These are phyloP conservation scores for Mycena haematopus DNA, from an alignment of 768 basidiomycete species.

Conservation along the genomic window DNA sequence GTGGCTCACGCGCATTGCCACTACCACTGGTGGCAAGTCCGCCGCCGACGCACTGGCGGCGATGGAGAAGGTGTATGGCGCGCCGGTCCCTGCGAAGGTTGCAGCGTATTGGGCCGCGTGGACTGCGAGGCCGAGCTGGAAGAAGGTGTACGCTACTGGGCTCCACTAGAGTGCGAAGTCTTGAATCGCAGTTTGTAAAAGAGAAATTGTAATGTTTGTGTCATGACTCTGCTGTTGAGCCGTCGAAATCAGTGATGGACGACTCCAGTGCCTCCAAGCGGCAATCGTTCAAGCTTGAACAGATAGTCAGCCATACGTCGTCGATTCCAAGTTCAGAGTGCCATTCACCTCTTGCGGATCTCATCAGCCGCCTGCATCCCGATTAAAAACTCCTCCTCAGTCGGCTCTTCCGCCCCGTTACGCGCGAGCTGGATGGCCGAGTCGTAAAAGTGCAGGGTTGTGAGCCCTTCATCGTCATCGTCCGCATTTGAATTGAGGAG, in stretches of 20 bases:
- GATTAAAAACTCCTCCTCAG: conserved; percentile 68
- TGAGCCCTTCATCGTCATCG: conserved; percentile 65
- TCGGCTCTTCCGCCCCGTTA: conserved; percentile 62
- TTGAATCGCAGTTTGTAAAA: not conserved
- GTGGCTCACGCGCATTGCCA: conserved; percentile 57
- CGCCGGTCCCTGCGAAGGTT: conserved; percentile 7
- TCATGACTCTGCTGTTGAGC: conserved; percentile 32
- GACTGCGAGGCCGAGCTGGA: conserved; percentile 52
- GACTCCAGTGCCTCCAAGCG: conserved; percentile 68
- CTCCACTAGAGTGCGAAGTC: conserved; percentile 47
- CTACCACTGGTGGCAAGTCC: conserved; percentile 43
- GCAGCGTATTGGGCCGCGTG: conserved; percentile 51
- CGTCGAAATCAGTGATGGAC: conserved; percentile 52
- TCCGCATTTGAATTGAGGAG: conserved; percentile 47
- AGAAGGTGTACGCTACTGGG: conserved; percentile 49
- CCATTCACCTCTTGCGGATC: conserved; percentile 63
- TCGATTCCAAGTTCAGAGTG: not conserved
- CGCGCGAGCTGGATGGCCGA: conserved; percentile 77
- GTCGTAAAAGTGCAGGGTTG: conserved; percentile 78
- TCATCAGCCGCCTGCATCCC: conserved; percentile 68
- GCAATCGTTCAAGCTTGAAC: conserved; percentile 63
- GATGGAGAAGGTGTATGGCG: conserved; percentile 45
- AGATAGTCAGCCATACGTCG: not conserved
- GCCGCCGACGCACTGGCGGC: conserved; percentile 44
- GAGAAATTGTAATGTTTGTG: not conserved